These are phyloP conservation scores for Solanum gracilifrons DNA, from an alignment of 257 asterid species.

Conservation along the genomic window DNA sequence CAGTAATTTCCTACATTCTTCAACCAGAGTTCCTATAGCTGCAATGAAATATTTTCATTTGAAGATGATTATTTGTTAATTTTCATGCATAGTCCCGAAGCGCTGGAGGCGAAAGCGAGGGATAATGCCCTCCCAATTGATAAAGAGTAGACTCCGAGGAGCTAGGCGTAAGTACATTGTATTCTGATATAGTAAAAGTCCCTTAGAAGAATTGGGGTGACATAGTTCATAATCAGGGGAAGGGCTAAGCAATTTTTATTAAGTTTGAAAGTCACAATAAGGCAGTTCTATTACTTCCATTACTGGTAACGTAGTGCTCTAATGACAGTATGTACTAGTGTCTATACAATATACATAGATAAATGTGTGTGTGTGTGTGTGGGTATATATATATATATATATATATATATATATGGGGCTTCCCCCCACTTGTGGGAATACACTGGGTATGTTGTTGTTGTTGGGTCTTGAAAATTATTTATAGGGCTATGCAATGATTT, in stretches of 20 bases:
- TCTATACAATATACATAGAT: background rate
- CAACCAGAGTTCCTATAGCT: background rate
- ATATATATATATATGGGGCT: background rate
- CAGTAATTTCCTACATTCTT: constrained; percentile 36
- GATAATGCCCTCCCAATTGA: constrained; percentile 54
- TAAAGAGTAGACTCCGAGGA: constrained; percentile 2
- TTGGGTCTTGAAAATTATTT: background rate
- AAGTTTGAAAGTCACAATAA: background rate
- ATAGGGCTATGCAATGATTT: background rate
- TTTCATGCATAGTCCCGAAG: constrained; percentile 62
- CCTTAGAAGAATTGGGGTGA: background rate
- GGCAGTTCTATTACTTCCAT: background rate
- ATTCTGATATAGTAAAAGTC: constrained; percentile 14
- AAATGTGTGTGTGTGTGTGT: background rate
- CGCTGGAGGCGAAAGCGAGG: constrained; percentile 74
- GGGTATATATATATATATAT: background rate
- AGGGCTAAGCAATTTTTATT: background rate
- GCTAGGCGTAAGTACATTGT: constrained; percentile 64
- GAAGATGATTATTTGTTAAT: constrained; percentile 25
- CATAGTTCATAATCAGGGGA: background rate
- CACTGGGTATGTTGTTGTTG: background rate
- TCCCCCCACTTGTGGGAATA: background rate
- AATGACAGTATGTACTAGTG: background rate
- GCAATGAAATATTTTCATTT: background rate
- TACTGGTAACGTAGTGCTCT: background rate